Conservation (phyloP, 306 rosid species). For the Styphnolobium japonicum region DNA sequence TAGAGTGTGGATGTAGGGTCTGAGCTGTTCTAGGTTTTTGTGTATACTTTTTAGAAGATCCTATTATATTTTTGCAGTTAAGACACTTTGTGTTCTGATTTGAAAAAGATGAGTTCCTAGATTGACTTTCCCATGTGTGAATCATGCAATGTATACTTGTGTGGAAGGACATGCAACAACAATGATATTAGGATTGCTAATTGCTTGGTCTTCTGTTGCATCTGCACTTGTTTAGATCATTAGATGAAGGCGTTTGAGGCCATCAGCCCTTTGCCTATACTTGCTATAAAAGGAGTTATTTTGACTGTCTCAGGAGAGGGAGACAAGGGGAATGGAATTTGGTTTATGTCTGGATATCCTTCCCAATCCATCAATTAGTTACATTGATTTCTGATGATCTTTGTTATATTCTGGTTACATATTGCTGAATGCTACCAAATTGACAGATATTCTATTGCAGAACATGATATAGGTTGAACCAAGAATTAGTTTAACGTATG, state of each 20-base stretch:
- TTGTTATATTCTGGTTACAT: background rate
- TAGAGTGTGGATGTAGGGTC: background rate
- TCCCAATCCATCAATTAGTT: background rate
- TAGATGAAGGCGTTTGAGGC: too few species aligned
- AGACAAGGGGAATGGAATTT: background rate
- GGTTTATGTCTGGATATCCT: background rate
- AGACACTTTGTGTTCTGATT: constrained; percentile 8
- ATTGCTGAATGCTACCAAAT: background rate
- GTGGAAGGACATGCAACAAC: background rate
- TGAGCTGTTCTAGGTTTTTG: background rate
- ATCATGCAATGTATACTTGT: background rate
- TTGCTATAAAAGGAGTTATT: background rate
- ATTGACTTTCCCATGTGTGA: constrained; percentile 4
- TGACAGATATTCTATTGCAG: background rate
- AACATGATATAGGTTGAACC: background rate
- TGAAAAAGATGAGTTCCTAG: constrained; percentile 5
- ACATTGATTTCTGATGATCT: background rate
- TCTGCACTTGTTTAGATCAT: too few species aligned
- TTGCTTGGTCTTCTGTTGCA: too few species aligned
- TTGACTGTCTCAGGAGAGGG: background rate
- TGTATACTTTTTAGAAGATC: background rate
- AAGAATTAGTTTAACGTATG: background rate
- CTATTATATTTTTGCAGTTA: background rate
- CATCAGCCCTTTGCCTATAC: too few species aligned
- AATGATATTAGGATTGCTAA: background rate